These are phyloP conservation scores for Byssoonygena ceratinophila DNA, from an alignment of 2,329 filamentous ascomycete genomes.

Conservation along the genomic window DNA sequence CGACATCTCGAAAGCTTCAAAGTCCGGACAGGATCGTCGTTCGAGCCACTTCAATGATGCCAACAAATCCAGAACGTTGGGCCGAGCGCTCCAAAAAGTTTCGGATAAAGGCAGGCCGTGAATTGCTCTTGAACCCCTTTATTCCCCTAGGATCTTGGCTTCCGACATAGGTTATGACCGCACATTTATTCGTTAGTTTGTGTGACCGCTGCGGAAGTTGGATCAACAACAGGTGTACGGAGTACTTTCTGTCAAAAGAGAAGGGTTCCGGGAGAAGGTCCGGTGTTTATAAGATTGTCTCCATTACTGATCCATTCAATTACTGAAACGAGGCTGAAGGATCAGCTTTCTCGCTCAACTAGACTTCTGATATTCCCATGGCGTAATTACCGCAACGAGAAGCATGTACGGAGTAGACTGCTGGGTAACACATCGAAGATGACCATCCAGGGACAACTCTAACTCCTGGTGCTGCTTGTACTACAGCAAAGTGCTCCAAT, in stretches of 20 bases:
- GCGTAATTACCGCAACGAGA: too few species aligned
- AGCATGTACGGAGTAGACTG: too few species aligned
- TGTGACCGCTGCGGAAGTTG: too few species aligned
- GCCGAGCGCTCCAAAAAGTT: neutral
- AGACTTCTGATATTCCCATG: neutral
- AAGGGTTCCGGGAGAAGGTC: too few species aligned
- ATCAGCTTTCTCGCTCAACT: neutral
- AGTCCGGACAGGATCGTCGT: neutral
- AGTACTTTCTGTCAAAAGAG: too few species aligned
- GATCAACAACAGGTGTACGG: too few species aligned
- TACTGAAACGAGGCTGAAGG: too few species aligned
- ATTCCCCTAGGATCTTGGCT: neutral
- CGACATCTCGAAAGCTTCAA: neutral
- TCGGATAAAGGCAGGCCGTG: neutral
- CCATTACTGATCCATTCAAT: too few species aligned
- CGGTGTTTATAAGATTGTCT: too few species aligned
- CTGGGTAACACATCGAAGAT: neutral
- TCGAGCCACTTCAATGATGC: neutral
- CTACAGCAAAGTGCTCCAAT: neutral
- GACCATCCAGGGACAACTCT: neutral
- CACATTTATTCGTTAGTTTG: too few species aligned
- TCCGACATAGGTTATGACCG: too few species aligned
- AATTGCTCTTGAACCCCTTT: neutral
- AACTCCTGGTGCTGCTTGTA: neutral
- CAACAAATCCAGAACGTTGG: neutral